Evolutionary conservation across 2,329 filamentous ascomycete species (phyloP), one percentile per base, ranked within the genome.

Genomic region (Raffaelea ambrosiae): DNA sequence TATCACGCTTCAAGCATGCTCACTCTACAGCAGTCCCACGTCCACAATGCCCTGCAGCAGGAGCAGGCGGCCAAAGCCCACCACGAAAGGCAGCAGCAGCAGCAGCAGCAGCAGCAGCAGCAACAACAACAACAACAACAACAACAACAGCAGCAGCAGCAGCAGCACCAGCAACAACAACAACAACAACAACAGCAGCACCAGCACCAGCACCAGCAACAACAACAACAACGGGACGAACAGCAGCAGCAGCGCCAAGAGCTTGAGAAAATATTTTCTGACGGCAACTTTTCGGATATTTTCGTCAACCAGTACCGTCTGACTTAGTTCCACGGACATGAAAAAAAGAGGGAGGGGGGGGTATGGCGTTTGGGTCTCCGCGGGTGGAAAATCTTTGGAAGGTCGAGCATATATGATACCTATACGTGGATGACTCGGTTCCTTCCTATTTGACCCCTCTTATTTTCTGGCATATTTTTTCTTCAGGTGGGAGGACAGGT

Each of bases 1-100:
- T 55, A 55, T 47, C 47, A 51, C 16, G 44, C 48, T 3, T 46
- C 45, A 35, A 51, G 44, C 26, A 38, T 56, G 36, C 46, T 50
- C 16, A 48, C 40, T 8, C 31, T 53, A 22, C 54, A 54, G 23
- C 54, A 56, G 19, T 38, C 45, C 3, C 47, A 51, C 14, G 16
- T 39, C 5, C 50, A 53, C 22, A 47, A 47, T 11, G 13, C 46
- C 2, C 49, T 52, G 20, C 49, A 48, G 40, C 46, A 48, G 41
- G 44, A 49, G 11, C 48, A 52, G 35, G 35, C 13, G 16, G 35
- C 35, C 7, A 29, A 29, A 29, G 26, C 26, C 7, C 26, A 29
- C 26, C 26, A 29, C 13, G 26, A 29, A 29, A 44, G 49, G 18
- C 48, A 48, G 11, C 48, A 47, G 9, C 48, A 44, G 10, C 42